Conservation (phyloP, 768 basidiomycete genomes). For the Hygrophorus russula region DNA sequence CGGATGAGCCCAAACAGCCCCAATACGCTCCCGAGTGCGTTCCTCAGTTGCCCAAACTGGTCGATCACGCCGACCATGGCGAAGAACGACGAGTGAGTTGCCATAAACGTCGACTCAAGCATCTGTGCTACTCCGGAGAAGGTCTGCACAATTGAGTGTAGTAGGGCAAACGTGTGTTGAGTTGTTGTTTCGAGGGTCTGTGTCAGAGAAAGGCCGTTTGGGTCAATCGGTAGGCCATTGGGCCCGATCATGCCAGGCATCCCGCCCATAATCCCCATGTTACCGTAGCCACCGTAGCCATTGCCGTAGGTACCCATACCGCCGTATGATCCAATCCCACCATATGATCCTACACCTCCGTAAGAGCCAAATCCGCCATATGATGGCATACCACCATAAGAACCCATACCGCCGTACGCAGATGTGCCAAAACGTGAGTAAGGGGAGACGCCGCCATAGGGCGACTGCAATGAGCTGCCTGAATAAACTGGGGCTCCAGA, state of each 20-base stretch:
- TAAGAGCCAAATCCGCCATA: constrained; percentile 24
- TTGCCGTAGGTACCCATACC: constrained; percentile 16
- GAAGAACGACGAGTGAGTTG: constrained; percentile 90
- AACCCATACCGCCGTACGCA: constrained; percentile 25
- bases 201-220: constrained; percentile 45
- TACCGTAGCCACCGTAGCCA: constrained; percentile 3
- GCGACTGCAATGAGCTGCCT: constrained; percentile 17
- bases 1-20: constrained; percentile 83
- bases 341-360: constrained; percentile 26
- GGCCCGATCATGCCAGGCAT: constrained; percentile 28
- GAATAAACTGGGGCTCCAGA: constrained; percentile 20
- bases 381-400: constrained; percentile 31
- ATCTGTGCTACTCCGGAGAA: constrained; percentile 94
- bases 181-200: constrained; percentile 86
- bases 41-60: constrained; percentile 84
- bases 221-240: constrained; percentile 37
- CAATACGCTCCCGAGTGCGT: constrained; percentile 88
- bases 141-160: constrained; percentile 92
- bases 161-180: constrained; percentile 82
- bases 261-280: constrained; percentile 17
- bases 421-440: constrained; percentile 10
- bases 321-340: constrained; percentile 24
- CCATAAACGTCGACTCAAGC: constrained; percentile 96
- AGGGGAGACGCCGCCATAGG: constrained; percentile 16
- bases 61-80: constrained; percentile 96